A percentile compares a stretch with the other conserved stretches of the same genome.
These are phyloP conservation scores for Alternaria ventricosa DNA, from an alignment of 2,329 filamentous ascomycete species.

Conservation along the genomic window DNA sequence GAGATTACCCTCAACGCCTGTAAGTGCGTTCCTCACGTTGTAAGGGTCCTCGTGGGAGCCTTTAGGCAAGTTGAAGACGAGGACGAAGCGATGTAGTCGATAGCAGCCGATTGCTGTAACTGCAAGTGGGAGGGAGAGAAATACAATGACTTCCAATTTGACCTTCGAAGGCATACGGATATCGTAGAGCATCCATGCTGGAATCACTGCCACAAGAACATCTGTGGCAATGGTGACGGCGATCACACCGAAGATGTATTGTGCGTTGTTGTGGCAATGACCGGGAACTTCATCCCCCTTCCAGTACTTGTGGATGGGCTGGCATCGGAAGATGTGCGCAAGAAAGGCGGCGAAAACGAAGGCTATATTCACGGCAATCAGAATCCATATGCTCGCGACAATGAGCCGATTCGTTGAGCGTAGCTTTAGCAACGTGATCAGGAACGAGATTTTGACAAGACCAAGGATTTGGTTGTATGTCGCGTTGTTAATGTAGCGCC, in stretches of 20 bases:
- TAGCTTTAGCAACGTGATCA: slow-evolving; percentile 14
- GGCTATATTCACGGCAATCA: slow-evolving; percentile 4
- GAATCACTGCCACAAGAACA: slow-evolving; percentile 13
- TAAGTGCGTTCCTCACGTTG: slow-evolving; percentile 9
- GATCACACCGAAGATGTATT: slow-evolving; percentile 6
- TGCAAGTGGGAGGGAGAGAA: slow-evolving; percentile 11
- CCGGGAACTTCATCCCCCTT: neutral
- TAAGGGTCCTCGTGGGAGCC: slow-evolving; percentile 2
- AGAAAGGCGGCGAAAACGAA: slow-evolving; percentile 5
- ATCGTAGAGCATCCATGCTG: slow-evolving; percentile 13
- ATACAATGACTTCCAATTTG: slow-evolving; percentile 3
- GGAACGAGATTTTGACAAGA: slow-evolving; percentile 16
- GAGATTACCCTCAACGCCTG: slow-evolving; percentile 12
- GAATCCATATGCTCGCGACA: slow-evolving; percentile 5
- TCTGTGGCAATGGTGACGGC: slow-evolving; percentile 11
- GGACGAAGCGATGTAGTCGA: slow-evolving; percentile 7
- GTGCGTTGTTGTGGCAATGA: neutral
- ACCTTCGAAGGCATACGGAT: slow-evolving; percentile 9
- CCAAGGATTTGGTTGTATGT: slow-evolving; percentile 15
- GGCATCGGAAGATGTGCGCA: slow-evolving; percentile 4
- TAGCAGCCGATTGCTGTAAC: slow-evolving; percentile 15
- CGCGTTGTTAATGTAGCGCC: slow-evolving; percentile 9
- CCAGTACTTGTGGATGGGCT: slow-evolving; percentile 12
- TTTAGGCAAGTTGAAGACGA: neutral
- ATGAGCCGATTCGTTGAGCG: slow-evolving; percentile 4